These are phyloP conservation scores for Magnusiomyces ingens DNA, from an alignment of 1,139 yeast genomes.

Conservation along the genomic window DNA sequence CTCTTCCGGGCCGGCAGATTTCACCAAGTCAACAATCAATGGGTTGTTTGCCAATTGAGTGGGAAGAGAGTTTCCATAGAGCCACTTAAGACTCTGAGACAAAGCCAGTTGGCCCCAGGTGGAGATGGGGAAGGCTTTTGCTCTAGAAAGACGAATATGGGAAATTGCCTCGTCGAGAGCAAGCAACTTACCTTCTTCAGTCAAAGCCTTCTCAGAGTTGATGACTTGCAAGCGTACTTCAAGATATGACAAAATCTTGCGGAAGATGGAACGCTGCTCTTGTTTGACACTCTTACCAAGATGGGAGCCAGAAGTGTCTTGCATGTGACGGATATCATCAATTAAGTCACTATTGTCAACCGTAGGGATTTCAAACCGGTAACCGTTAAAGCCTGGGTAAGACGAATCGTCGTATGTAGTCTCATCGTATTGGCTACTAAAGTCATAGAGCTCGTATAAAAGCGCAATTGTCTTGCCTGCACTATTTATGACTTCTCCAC, in stretches of 20 bases:
- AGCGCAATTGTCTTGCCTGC: slow-evolving; percentile 58
- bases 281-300: slow-evolving; percentile 50
- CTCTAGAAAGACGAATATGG: slow-evolving; percentile 49
- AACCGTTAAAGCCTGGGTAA: slow-evolving; percentile 18
- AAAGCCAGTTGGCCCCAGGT: slow-evolving; percentile 63
- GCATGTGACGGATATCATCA: slow-evolving; percentile 21
- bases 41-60: slow-evolving; percentile 52
- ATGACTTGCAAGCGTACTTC: slow-evolving; percentile 11
- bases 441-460: slow-evolving; percentile 52
- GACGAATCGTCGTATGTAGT: slow-evolving; percentile 38
- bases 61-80: slow-evolving; percentile 63
- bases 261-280: slow-evolving; percentile 54
- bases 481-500: slow-evolving; percentile 35
- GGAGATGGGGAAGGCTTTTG: slow-evolving; percentile 52
- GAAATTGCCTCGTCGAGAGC: slow-evolving; percentile 37
- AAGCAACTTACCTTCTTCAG: slow-evolving; percentile 2
- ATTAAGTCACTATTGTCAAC: slow-evolving; percentile 50
- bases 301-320: slow-evolving; percentile 37
- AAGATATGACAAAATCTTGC: slow-evolving; percentile 49
- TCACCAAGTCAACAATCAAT: slow-evolving; percentile 7
- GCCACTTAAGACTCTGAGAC: slow-evolving; percentile 59
- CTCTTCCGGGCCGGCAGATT: slow-evolving; percentile 5
- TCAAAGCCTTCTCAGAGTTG: slow-evolving; percentile 1
- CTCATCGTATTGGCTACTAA: slow-evolving; percentile 34
- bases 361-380: slow-evolving; percentile 43